Base-by-base conservation (phyloP, 352 stramenopile species). In the Thalassiosira mediterranea region DNA sequence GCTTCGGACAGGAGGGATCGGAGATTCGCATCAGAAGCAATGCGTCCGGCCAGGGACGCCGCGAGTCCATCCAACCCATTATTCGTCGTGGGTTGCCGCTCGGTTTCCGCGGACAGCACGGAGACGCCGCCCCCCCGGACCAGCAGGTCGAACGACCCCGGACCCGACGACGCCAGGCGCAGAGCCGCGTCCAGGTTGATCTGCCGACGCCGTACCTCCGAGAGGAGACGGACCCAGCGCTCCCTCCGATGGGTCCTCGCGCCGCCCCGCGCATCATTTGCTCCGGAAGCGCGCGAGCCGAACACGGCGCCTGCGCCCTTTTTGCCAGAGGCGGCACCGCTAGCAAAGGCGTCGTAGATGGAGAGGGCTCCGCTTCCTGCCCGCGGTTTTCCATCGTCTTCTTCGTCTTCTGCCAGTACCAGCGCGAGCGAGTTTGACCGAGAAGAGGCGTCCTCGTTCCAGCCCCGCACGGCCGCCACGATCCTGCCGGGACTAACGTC, bases 201-300 rank as follows among this genome's bases (percentile, higher is more conserved):
- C 44, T 81, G 53, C 46, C 74, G 47, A 21, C 49, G 37, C 57
- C 72, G 72, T 47, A 81, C 62, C 71, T 81, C 72, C 7, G 64
- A 67, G 0, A 81, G 23, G 0, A 81, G 44, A 28, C 40, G 54
- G 37, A 68, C 66, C 72, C 72, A 81, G 57, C 63, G 57, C 58
- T 63, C 5, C 4, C 34, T 44, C 57, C 71, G 44, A 19, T 34
- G 38, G 21, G 64, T 26, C n/a, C 59, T 11, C 0, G 34, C 52
- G 1, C 17, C 52, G 28, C 52, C 57, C 5, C 13, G 19, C 17
- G 0, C 8, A 2, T 0, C 10, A 13, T 38, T 15, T 23, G 32
- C 52, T 10, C 40, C 52, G n/a, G 8, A 28, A 1, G 23, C 52
- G 40, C 29, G 26, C 32, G 52, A 61, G 15, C 31, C 40, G 23